These are phyloP conservation scores for Fusarium hostae DNA, from an alignment of 2,329 filamentous ascomycete species.

Conservation along the genomic window DNA sequence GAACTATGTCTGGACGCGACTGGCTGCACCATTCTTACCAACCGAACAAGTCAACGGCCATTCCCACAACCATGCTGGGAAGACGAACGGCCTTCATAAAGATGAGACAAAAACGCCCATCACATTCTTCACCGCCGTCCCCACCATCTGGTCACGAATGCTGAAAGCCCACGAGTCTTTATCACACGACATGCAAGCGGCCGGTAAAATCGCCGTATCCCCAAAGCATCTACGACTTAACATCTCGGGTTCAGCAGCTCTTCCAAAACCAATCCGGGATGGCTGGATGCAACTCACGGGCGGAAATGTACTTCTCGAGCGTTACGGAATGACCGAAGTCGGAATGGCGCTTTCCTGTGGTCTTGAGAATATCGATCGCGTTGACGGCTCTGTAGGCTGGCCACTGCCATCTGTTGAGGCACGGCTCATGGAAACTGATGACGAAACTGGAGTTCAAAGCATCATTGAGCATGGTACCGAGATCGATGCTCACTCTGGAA, in stretches of 20 bases:
- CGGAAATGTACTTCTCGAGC: slow-evolving; percentile 90
- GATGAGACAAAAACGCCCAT: slow-evolving; percentile 56
- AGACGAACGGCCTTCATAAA: background rate
- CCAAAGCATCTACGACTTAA: slow-evolving; percentile 85
- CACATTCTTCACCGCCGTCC: slow-evolving; percentile 95
- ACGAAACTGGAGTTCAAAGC: slow-evolving; percentile 69
- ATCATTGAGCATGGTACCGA: slow-evolving; percentile 74
- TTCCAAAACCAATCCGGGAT: slow-evolving; percentile 87
- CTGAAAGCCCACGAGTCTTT: slow-evolving; percentile 77
- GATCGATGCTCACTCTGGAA: slow-evolving; percentile 57
- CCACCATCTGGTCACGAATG: slow-evolving; percentile 92
- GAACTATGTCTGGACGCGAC: slow-evolving; percentile 83
- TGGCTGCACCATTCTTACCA: slow-evolving; percentile 80
- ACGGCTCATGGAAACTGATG: slow-evolving; percentile 76
- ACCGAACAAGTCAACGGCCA: slow-evolving; percentile 14
- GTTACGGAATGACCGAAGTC: slow-evolving; percentile 99
- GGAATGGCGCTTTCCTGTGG: slow-evolving; percentile 98
- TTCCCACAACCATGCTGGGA: slow-evolving; percentile 41
- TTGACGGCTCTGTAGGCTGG: slow-evolving; percentile 95
- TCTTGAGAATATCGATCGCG: slow-evolving; percentile 77
- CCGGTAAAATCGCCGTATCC: slow-evolving; percentile 75
- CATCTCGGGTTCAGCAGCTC: slow-evolving; percentile 93
- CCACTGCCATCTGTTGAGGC: slow-evolving; percentile 88
- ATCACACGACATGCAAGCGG: slow-evolving; percentile 68
- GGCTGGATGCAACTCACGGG: slow-evolving; percentile 82